Base-by-base conservation (phyloP, 192 early-diverging fungal genomes). In the Podochytrium sp. region DNA sequence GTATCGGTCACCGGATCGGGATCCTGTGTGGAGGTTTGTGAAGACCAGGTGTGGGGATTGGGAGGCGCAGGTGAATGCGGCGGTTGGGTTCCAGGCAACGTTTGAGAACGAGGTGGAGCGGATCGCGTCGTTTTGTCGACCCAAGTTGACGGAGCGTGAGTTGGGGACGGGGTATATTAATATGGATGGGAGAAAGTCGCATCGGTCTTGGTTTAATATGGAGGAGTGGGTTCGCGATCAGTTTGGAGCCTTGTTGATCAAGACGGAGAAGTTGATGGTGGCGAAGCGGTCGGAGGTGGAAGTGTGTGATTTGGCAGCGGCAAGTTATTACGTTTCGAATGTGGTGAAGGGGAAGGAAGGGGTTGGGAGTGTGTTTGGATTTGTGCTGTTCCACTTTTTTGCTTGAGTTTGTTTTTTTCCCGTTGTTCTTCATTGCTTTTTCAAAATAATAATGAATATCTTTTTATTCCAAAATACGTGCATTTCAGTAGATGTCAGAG, bases 301-400 rank as follows among this genome's bases (percentile, higher is more conserved):
- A 20, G 39, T 71, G 5, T 7, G 29, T 16, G 69, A 39, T 23
- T 38, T 59, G 18, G 56, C 55, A 2, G 52, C 33, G 2, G 69
- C 69, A 6, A 59, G 49, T 47, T 71, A 71, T 60, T 71, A 71
- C 52, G 40, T 71, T 35, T 71, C 69, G 20, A 71, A 71, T 51
- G 30, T 71, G 12, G 69, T 71, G 14, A 71, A 71, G 37, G 35
- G 25, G 7, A 14, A 16, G 10, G 53, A 30, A 27, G 25, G 42
- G 37, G 58, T 10, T 60, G 69, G 69, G 32, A 51, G 29, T 34
- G 69, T 71, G 29, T 71, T 71, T 60, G 69, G 69, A 38, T 58
- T 59, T 18, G 18, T 71, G 39, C 30, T 71, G 25, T 59, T 71
- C 29, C 69, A 60, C 34, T 32, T 43, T 42, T 43, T 71, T n/a